phyloP scores from a whole-genome alignment of 495 filamentous ascomycete genomes.

The Neurospora sp. region DNA sequence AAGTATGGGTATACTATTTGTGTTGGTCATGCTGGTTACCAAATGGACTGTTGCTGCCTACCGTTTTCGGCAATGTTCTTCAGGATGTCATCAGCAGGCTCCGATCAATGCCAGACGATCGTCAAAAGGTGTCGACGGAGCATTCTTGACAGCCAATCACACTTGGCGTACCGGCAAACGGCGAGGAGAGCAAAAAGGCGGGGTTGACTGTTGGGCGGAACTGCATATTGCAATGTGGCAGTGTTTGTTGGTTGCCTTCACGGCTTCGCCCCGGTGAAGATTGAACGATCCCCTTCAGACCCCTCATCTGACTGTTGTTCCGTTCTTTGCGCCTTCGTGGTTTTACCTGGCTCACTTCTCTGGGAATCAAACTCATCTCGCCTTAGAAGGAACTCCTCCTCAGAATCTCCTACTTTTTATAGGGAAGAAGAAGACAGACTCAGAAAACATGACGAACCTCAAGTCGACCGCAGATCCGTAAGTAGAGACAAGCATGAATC shows the following conservation, averaged over 20 bases:
- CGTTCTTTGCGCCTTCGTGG: neutral
- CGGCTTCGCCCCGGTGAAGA: neutral
- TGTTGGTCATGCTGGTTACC: neutral
- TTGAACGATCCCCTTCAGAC: neutral
- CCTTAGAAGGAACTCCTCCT: neutral
- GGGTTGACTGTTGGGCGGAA: neutral
- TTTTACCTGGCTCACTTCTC: neutral
- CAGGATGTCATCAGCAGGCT: neutral
- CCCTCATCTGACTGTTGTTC: neutral
- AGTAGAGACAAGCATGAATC: neutral
- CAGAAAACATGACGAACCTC: neutral
- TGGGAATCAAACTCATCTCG: neutral
- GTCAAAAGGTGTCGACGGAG: neutral
- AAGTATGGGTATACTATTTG: neutral
- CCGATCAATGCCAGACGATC: neutral
- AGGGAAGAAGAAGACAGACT: neutral
- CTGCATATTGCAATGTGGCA: neutral
- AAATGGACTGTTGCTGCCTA: neutral
- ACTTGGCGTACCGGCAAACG: neutral
- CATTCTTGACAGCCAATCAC: neutral
- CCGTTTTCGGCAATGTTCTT: neutral
- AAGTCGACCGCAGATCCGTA: neutral
- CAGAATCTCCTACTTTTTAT: neutral
- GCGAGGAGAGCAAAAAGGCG: neutral
- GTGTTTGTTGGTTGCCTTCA: neutral